These are phyloP conservation scores for Halenospora varia DNA, from an alignment of 495 filamentous ascomycete genomes.

Conservation along the genomic window DNA sequence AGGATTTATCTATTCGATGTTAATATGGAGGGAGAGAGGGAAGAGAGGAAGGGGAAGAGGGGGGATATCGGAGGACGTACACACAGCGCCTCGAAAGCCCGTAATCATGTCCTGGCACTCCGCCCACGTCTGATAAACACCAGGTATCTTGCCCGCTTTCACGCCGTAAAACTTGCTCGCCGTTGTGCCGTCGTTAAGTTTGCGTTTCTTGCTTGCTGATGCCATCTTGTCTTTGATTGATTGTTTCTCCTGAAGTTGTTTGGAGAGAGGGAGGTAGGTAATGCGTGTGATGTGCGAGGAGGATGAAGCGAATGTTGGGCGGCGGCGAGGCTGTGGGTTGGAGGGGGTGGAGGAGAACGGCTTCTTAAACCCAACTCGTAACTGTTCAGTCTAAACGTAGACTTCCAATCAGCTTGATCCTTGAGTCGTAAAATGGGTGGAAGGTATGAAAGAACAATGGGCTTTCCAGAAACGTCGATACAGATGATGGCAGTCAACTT, in stretches of 20 bases:
- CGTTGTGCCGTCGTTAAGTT: conserved; percentile 48
- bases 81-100: conserved; percentile 80
- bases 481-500: too few relatives aligned
- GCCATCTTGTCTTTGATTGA: conserved; percentile 13
- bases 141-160: conserved; percentile 68
- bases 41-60: neutral
- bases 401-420: too few relatives aligned
- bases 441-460: too few relatives aligned
- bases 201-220: conserved; percentile 48
- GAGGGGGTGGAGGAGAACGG: too few relatives aligned
- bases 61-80: conserved; percentile 42
- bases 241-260: neutral
- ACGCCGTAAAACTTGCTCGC: conserved; percentile 86
- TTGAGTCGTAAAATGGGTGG: too few relatives aligned
- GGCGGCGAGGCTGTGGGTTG: too few relatives aligned
- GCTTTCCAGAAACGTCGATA: too few relatives aligned
- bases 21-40: neutral
- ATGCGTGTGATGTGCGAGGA: too few relatives aligned
- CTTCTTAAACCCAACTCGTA: too few relatives aligned
- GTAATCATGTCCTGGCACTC: conserved; percentile 79
- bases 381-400: too few relatives aligned
- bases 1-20: conserved; percentile 70
- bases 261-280: neutral
- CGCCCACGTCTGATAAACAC: conserved; percentile 80
- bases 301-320: too few relatives aligned